Evolutionary conservation across 371 early-diverging fungal genomes (phyloP).

Genomic region (Dinochytrium kinnereticum): DNA sequence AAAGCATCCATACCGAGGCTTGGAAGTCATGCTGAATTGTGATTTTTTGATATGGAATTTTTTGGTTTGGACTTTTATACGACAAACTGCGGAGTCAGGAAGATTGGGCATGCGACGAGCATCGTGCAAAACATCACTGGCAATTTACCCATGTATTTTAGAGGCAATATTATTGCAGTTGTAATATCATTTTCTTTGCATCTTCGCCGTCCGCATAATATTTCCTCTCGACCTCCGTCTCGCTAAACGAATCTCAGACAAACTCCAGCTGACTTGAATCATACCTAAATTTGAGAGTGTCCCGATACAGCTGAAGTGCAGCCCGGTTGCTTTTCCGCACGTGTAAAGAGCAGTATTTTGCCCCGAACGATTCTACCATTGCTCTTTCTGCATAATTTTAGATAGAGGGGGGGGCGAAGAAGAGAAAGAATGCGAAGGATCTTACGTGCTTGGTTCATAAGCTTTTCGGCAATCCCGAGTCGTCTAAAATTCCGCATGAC

Average conservation of each 20-base stretch:
- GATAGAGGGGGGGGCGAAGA: neutral
- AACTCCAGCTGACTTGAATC: neutral
- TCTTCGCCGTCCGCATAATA: constrained; percentile 99
- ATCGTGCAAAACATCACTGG: no score
- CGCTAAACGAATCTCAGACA: constrained; percentile 51
- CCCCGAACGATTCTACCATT: constrained; percentile 89
- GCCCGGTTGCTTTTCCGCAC: constrained; percentile 95
- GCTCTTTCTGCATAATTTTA: constrained; percentile 61
- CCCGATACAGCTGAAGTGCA: constrained; percentile 89
- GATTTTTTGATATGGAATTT: neutral
- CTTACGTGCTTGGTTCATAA: constrained; percentile 91
- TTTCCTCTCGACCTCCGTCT: constrained; percentile 88
- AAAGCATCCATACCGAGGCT: neutral
- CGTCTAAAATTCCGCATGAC: constrained; percentile 95
- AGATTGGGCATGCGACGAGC: neutral
- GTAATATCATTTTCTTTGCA: constrained; percentile 49
- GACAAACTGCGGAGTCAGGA: neutral
- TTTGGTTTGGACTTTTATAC: neutral
- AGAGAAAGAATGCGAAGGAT: constrained; percentile 15
- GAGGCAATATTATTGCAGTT: neutral
- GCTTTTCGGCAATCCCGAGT: constrained; percentile 92
- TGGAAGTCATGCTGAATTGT: neutral
- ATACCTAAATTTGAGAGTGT: constrained; percentile 89
- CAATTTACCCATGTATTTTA: no score
- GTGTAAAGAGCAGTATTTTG: constrained; percentile 89